phyloP scores from a whole-genome alignment of 306 rosid genomes.

The Sesbania bispinosa region DNA sequence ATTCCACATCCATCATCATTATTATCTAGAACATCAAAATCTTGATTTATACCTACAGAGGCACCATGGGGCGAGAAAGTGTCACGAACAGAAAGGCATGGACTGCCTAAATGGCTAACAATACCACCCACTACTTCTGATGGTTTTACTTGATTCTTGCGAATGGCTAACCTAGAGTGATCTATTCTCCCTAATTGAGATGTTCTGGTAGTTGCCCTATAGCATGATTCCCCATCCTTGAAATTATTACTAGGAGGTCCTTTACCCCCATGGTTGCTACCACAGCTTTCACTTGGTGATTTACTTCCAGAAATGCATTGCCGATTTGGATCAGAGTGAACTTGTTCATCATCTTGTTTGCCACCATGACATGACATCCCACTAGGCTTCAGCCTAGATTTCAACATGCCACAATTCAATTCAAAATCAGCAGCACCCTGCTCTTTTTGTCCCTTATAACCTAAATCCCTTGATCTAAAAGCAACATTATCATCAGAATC shows the following conservation, averaged over 20 bases:
- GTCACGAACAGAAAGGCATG: conserved; percentile 43
- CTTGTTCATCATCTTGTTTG: conserved; percentile 30
- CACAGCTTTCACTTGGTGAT: conserved; percentile 43
- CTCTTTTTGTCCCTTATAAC: conserved; percentile 28
- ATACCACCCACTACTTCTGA: conserved; percentile 35
- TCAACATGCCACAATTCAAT: conserved; percentile 26
- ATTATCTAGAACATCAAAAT: conserved; percentile 37
- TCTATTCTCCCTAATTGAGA: conserved; percentile 40
- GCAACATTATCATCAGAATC: conserved; percentile 30
- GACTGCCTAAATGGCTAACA: conserved; percentile 41
- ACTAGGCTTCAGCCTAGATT: conserved; percentile 31
- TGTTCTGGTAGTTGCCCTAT: conserved; percentile 18
- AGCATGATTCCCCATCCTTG: conserved; percentile 41
- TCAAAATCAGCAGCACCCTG: conserved; percentile 34
- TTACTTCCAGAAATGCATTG: conserved; percentile 21
- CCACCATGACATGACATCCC: conserved; percentile 25
- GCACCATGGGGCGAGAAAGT: conserved; percentile 32
- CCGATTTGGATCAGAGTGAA: conserved; percentile 21
- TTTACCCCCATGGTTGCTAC: conserved; percentile 36
- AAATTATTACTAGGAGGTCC: conserved; percentile 37
- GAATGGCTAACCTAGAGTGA: conserved; percentile 6
- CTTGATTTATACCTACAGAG: conserved; percentile 32
- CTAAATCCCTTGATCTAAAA: conserved; percentile 31
- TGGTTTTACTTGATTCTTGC: conserved; percentile 31
- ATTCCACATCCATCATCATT: conserved; percentile 53